A percentile compares a stretch with the other conserved stretches of the same genome.
Conservation (phyloP, 768 basidiomycete genomes). For the Serendipita indica region DNA sequence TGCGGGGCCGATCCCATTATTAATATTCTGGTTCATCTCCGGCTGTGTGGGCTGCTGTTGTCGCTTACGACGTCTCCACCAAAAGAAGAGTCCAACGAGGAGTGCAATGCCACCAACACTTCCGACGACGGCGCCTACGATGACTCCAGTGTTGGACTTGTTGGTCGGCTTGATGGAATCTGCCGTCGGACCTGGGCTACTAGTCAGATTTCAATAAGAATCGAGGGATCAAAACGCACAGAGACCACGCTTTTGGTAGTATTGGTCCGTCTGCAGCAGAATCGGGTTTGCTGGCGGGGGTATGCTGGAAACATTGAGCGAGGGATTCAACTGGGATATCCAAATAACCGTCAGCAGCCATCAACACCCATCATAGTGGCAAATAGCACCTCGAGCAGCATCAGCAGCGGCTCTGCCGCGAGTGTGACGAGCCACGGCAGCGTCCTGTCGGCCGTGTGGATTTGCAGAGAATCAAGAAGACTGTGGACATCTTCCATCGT, state of each 20-base stretch:
- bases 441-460: neutral
- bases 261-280: neutral
- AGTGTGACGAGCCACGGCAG: neutral
- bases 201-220: neutral
- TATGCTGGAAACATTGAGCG: neutral
- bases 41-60: neutral
- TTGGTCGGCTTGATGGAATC: neutral
- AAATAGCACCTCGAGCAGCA: neutral
- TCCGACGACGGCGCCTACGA: neutral
- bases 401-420: neutral
- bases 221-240: neutral
- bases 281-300: neutral
- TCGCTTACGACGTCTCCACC: neutral
- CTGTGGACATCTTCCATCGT: neutral
- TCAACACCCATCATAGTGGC: neutral
- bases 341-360: neutral
- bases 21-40: neutral
- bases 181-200: neutral
- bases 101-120: neutral
- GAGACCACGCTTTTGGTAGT: neutral
- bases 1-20: neutral
- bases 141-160: neutral
- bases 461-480: neutral
- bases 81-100: neutral
- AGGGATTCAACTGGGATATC: neutral